These are phyloP conservation scores for Avena insularis DNA, from an alignment of 176 grass and related monocot species.

Conservation along the genomic window DNA sequence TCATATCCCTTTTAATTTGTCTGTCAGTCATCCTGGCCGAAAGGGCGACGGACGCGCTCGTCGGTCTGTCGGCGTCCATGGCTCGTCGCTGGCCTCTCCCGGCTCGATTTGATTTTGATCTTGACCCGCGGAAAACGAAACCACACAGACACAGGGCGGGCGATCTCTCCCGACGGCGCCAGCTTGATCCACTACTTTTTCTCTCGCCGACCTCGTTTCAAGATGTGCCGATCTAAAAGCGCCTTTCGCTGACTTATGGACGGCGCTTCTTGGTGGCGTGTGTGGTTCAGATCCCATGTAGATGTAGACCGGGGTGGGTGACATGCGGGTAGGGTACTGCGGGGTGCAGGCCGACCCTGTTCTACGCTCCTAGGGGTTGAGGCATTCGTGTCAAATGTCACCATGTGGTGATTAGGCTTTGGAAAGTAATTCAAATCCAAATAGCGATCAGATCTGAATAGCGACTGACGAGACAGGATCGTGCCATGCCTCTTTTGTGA, in stretches of 20 bases:
- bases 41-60: slow-evolving; percentile 28
- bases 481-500: neutral
- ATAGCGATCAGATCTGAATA: neutral
- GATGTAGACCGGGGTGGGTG: too few relatives aligned
- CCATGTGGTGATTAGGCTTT: neutral
- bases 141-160: neutral
- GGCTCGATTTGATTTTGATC: slow-evolving; percentile 30
- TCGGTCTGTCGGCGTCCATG: neutral
- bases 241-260: neutral
- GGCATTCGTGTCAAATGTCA: neutral
- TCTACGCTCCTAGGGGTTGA: neutral
- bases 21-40: slow-evolving; percentile 43
- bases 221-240: slow-evolving; percentile 3
- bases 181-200: neutral
- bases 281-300: neutral
- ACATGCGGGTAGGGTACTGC: neutral
- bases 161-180: neutral
- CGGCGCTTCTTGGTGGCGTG: slow-evolving; percentile 1
- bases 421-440: neutral
- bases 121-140: slow-evolving; percentile 21
- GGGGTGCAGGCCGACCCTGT: neutral
- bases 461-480: neutral
- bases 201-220: neutral
- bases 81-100: neutral
- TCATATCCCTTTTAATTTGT: neutral